Evolutionary conservation across 805 yeast species (phyloP).

Genomic region (Ascoidea tarda): DNA sequence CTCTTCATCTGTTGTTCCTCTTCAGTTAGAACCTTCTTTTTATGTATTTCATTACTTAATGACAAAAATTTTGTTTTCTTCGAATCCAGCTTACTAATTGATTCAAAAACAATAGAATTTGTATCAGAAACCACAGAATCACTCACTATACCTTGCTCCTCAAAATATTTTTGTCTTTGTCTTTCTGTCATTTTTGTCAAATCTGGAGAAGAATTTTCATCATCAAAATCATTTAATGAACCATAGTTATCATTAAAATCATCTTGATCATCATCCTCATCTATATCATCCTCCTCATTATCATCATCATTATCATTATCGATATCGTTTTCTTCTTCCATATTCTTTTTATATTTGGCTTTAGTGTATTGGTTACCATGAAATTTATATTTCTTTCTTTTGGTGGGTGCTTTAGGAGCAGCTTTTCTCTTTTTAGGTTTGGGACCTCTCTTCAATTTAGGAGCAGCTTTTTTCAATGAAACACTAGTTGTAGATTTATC

Average conservation of each 20-base stretch:
- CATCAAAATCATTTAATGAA: conserved; percentile 20
- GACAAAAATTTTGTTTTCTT: conserved; percentile 16
- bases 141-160: conserved; percentile 13
- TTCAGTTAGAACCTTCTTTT: conserved; percentile 53
- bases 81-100: conserved; percentile 5
- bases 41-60: conserved; percentile 24
- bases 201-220: conserved; percentile 27
- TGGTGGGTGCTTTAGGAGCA: background rate
- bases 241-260: conserved; percentile 13
- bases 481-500: background rate
- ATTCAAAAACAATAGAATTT: background rate
- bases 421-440: background rate
- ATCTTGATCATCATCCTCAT: conserved; percentile 11
- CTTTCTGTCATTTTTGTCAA: conserved; percentile 39
- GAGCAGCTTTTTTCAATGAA: conserved; percentile 2
- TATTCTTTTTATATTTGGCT: background rate
- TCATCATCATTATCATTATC: conserved; percentile 15
- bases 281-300: conserved; percentile 16
- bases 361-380: background rate
- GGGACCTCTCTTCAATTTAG: conserved; percentile 5
- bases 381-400: background rate
- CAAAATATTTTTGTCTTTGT: conserved; percentile 32
- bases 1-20: conserved; percentile 73
- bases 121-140: background rate
- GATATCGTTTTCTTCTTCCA: conserved; percentile 7